Base-by-base conservation (phyloP, 1,284 basidiomycete genomes). In the Apiotrichum montevideense region DNA sequence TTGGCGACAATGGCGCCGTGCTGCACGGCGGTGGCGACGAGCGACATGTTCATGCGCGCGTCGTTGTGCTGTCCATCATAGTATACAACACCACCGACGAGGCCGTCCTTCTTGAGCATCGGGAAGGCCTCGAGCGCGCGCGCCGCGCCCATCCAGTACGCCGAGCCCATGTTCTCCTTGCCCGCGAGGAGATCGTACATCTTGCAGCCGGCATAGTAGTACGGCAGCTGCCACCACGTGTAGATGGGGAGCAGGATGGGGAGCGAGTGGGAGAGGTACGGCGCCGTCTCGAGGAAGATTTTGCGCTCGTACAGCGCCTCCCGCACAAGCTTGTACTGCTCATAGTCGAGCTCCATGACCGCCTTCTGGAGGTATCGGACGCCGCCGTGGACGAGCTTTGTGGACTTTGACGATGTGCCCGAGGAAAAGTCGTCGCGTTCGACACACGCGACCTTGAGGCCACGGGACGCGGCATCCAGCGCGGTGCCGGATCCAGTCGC, bases 41-140 rank as follows among this genome's bases (percentile, higher is more conserved):
- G 82, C 1, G 94, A 91, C 54, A 97, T 85, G 78, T 98, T 98
- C 95, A 98, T 98, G 40, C 95, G 84, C 5, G 95, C 88, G 72
- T 98, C 95, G 69, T 97, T 98, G 79, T 98, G 95, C 79, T 97
- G 95, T 52, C 93, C 93, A 70, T 98, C 95, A 65, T 98, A 97
- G 77, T 98, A 98, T 49, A 98, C 94, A 60, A 98, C 82, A 29
- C 92, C 92, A 41, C 95, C 95, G 35, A 93, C 90, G 14, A 98
- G 82, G 33, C 91, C 92, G n/a, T 94, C 86, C 21, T 81, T 80
- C 77, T 97, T 97, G 65, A 98, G 82, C 89, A 96, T 96, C 1
- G 95, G 95, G 80, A 98, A 98, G 0, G 87, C 85, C 70, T 97
- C 92, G 34, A 98, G 79, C 0, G 95, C 90, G 72, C 94, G 93